Conservation (phyloP, 2,329 filamentous ascomycete genomes). For the Fusarium ambrosium region DNA sequence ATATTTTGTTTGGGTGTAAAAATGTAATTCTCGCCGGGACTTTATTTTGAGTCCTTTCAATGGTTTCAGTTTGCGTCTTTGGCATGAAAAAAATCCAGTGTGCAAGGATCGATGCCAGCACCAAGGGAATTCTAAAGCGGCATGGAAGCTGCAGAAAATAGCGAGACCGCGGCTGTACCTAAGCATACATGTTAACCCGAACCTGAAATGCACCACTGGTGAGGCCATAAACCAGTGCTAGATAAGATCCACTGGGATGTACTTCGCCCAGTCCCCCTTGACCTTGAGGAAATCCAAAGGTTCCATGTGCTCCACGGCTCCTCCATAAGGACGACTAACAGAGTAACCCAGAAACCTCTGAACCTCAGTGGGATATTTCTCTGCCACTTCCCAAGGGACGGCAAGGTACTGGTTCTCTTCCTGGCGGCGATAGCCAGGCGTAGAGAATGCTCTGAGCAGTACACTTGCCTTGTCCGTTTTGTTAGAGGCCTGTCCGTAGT, state of each 20-base stretch:
- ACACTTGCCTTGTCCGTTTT: not conserved
- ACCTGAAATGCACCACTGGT: too few species aligned
- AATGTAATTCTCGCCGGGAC: too few species aligned
- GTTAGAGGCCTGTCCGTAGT: constrained; percentile 3
- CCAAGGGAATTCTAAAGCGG: too few species aligned
- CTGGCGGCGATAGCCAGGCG: constrained; percentile 9
- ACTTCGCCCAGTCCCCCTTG: constrained; percentile 21
- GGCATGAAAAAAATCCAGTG: too few species aligned
- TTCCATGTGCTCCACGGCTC: constrained; percentile 20
- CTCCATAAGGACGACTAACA: constrained; percentile 20
- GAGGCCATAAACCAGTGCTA: not conserved
- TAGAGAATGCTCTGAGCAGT: constrained; percentile 6
- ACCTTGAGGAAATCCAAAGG: constrained; percentile 8
- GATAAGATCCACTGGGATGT: constrained; percentile 12
- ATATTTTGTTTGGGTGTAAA: too few species aligned
- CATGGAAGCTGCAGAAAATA: too few species aligned
- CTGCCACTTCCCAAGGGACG: constrained; percentile 3
- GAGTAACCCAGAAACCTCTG: not conserved
- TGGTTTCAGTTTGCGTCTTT: too few species aligned
- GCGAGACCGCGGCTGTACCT: too few species aligned
- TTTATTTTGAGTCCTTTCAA: too few species aligned
- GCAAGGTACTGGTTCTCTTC: constrained; percentile 20
- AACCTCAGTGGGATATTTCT: not conserved
- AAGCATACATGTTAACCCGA: too few species aligned
- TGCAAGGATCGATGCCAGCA: too few species aligned